Conservation (phyloP, 805 yeast species). For the Cyberlindnera lachancei region DNA sequence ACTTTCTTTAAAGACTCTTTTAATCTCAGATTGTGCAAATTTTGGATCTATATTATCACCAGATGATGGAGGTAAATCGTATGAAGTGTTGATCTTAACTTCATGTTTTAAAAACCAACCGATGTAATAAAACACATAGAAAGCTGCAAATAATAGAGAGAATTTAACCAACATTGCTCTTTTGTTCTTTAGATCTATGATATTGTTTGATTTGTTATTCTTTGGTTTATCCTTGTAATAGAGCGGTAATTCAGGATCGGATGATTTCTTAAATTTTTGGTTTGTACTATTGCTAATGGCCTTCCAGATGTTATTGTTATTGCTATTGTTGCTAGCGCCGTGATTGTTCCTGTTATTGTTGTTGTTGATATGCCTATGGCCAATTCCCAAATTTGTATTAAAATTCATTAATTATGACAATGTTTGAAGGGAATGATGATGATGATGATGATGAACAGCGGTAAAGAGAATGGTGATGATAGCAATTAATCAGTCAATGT, state of each 20-base stretch:
- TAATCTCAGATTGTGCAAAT: conserved; percentile 43
- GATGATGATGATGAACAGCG: no score
- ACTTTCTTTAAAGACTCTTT: conserved; percentile 59
- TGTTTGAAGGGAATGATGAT: no score
- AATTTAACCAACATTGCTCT: conserved; percentile 37
- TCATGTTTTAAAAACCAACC: conserved; percentile 19
- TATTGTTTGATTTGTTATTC: conserved; percentile 3
- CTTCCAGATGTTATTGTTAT: conserved; percentile 16
- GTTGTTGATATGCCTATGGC: no score
- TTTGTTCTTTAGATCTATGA: conserved; percentile 5
- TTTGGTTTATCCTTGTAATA: conserved; percentile 47
- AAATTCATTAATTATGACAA: no score
- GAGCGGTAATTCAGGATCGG: conserved; percentile 31
- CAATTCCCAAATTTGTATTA: conserved; percentile 4
- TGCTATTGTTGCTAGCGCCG: no score
- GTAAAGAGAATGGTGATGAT: no score
- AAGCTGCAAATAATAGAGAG: conserved; percentile 29
- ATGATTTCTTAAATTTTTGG: no score
- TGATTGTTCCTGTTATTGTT: no score
- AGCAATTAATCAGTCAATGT: no score
- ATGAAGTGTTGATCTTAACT: conserved; percentile 4
- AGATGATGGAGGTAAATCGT: background rate
- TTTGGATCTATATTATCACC: conserved; percentile 5
- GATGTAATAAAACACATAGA: conserved; percentile 34
- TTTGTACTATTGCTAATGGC: no score